Conservation (phyloP, 768 basidiomycete species). For the Psilocybe subaeruginosa region DNA sequence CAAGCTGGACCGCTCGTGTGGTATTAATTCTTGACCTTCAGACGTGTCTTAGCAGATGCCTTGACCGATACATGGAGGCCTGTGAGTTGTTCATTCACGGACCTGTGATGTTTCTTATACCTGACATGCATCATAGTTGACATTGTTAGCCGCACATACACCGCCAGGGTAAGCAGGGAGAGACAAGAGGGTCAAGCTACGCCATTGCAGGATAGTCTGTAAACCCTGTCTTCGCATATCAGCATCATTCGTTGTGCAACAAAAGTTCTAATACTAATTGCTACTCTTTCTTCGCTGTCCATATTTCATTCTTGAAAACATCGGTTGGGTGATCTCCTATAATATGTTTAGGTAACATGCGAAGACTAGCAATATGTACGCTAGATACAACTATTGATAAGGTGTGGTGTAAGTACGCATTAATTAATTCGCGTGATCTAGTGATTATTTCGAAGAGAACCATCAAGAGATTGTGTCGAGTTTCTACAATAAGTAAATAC, state of each 20-base stretch:
- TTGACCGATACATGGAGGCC: slow-evolving; percentile 85
- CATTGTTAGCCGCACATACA: slow-evolving; percentile 74
- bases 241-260: no score
- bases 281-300: neutral
- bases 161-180: slow-evolving; percentile 58
- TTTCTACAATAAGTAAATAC: neutral
- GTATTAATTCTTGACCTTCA: slow-evolving; percentile 27
- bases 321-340: neutral
- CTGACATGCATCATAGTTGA: slow-evolving; percentile 55
- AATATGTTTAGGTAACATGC: neutral
- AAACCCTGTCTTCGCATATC: neutral
- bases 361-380: neutral
- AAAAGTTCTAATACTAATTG: no score
- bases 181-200: slow-evolving; percentile 32
- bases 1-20: slow-evolving; percentile 6
- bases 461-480: neutral
- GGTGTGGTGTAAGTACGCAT: neutral
- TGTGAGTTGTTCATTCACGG: slow-evolving; percentile 51
- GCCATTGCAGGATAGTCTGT: neutral
- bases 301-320: neutral
- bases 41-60: slow-evolving; percentile 77
- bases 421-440: neutral
- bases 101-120: neutral
- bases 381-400: neutral
- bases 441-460: neutral